Evolutionary conservation across 2,329 filamentous ascomycete genomes (phyloP), one percentile per base, ranked within the genome.

Genomic region (Graphilbum fragrans): DNA sequence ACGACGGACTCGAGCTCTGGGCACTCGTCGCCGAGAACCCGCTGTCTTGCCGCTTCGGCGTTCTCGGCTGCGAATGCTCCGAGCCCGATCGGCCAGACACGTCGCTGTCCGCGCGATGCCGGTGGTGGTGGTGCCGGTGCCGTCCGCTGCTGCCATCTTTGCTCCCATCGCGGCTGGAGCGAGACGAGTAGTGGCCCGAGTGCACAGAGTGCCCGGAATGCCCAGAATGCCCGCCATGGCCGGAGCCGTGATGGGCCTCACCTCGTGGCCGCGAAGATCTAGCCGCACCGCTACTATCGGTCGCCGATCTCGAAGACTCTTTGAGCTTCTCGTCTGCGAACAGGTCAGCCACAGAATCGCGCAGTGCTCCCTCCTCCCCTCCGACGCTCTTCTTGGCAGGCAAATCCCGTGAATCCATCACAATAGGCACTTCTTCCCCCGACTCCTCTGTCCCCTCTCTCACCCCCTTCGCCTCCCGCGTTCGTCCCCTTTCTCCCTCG

Each of bases 281-380:
- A 60, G 48, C 58, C 57, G 45, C 33, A 22, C n/a, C n/a, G n/a
- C 35, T 33, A 20, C 43, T 17, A 17, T 47, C 39, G 21, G 41
- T 22, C 17, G 27, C 36, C 21, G 27, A n/a, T 22, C 33, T 20
- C 18, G 37, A 40, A 25, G 47, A 52, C 46, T 62, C 59, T 54
- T 57, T 63, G 52, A 54, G 57, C 49, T 53, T 56, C 42, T 69
- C 67, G 59, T 71, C 70, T 74, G 63, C 61, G 58, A 63, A 68
- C 55, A 67, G 62, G 70, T 75, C 66, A 75, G 71, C 63, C 67
- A 67, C 63, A 58, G 63, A 61, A 57, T 59, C 57, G 54, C 58
- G 54, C 60, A 65, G 56, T 52, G 60, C 61, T 49, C 58, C 54
- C 47, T 63, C 57, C 50, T 56, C 50, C 50, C 52, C 54, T 52